These are phyloP conservation scores for Aspergillus taichungensis DNA, from an alignment of 495 filamentous ascomycete genomes.

Conservation along the genomic window DNA sequence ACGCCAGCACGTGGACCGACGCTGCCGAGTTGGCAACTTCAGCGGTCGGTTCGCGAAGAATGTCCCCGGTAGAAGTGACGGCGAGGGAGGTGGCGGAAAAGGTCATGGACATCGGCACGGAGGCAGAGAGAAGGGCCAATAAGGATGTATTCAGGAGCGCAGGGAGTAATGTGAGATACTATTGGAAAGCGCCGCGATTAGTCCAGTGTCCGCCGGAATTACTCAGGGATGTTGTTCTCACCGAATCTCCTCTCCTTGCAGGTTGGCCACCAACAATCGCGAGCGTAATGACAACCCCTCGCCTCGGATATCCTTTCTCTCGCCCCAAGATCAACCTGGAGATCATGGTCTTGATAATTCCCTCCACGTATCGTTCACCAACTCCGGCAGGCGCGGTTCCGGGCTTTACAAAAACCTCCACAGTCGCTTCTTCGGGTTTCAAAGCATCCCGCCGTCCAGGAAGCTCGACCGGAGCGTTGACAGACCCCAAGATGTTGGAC, in stretches of 20 bases:
- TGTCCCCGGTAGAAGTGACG: conserved; percentile 42
- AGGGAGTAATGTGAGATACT: conserved; percentile 71
- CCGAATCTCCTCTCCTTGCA: conserved; percentile 58
- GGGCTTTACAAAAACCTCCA: conserved; percentile 87
- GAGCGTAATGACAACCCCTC: conserved; percentile 36
- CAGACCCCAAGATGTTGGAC: conserved; percentile 72
- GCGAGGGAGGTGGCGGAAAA: conserved; percentile 56
- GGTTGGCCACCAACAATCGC: conserved; percentile 41
- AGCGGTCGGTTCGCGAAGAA: conserved; percentile 47
- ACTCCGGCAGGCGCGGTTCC: conserved; percentile 56
- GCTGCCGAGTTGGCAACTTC: conserved; percentile 45
- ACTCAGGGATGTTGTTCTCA: conserved; percentile 39
- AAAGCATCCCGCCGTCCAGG: conserved; percentile 66
- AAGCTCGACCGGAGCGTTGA: conserved; percentile 91
- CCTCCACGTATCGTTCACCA: conserved; percentile 53
- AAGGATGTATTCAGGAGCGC: conserved; percentile 64
- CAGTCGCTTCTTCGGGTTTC: conserved; percentile 75
- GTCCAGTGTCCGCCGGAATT: neutral
- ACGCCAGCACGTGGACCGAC: conserved; percentile 70
- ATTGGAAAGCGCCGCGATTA: neutral
- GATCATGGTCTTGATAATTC: conserved; percentile 22
- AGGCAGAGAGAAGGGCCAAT: conserved; percentile 66
- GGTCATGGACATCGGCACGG: conserved; percentile 64
- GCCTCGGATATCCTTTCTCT: conserved; percentile 27
- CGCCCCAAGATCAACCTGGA: conserved; percentile 26